Conservation (phyloP, 129 eudicot genomes). For the Mikania micrantha region DNA sequence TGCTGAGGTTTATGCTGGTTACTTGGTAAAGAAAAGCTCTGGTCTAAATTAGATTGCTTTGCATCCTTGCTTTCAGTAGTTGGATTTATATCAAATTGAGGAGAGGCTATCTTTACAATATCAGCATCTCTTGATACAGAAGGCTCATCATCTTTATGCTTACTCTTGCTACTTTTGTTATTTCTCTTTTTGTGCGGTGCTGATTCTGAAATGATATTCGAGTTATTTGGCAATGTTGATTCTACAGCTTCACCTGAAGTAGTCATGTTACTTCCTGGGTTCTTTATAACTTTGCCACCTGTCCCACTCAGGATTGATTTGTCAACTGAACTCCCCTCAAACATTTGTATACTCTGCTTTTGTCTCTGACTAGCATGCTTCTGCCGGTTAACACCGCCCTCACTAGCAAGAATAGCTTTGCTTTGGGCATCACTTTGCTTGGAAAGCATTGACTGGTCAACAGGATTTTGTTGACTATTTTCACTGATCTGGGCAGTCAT, state of each 20-base stretch:
- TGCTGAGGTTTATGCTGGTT: slow-evolving; percentile 59
- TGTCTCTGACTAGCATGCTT: slow-evolving; percentile 47
- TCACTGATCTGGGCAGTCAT: slow-evolving; percentile 22
- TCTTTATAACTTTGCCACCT: slow-evolving; percentile 7
- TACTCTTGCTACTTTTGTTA: slow-evolving; percentile 49
- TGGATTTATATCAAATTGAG: slow-evolving; percentile 24
- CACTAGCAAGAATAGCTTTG: slow-evolving; percentile 34
- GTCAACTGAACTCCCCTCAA: slow-evolving; percentile 32
- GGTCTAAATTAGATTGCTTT: slow-evolving; percentile 28
- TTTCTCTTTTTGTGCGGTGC: slow-evolving; percentile 39
- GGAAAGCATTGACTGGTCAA: slow-evolving; percentile 18
- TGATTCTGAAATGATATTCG: slow-evolving; percentile 26
- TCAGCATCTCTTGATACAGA: slow-evolving; percentile 22
- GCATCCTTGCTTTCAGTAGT: slow-evolving; percentile 32
- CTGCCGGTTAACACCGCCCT: slow-evolving; percentile 36
- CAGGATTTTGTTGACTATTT: slow-evolving; percentile 20
- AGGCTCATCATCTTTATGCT: slow-evolving; percentile 49
- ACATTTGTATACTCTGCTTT: slow-evolving; percentile 37
- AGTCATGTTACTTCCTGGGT: slow-evolving; percentile 10
- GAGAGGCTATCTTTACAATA: slow-evolving; percentile 25
- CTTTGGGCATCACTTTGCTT: slow-evolving; percentile 31
- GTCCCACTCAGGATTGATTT: slow-evolving; percentile 25
- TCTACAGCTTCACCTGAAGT: slow-evolving; percentile 28
- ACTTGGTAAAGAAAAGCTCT: slow-evolving; percentile 25
- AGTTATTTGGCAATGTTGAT: slow-evolving; percentile 9